Evolutionary conservation across 2,329 filamentous ascomycete species (phyloP).

Genomic region (Emericellopsis cladophorae): DNA sequence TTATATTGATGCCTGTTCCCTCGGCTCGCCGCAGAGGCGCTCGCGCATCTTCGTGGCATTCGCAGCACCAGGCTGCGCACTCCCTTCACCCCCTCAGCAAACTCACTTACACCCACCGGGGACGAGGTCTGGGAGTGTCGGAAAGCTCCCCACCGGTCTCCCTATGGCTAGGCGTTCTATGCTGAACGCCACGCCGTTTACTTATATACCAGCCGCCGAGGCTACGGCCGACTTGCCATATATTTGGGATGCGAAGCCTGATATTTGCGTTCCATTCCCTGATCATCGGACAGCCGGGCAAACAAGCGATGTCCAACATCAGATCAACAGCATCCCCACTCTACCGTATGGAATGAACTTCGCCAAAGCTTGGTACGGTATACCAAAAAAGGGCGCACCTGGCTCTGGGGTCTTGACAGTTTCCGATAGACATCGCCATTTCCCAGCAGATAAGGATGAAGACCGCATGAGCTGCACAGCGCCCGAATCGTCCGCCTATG

Average conservation of each 20-base stretch:
- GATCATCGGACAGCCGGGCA: slow-evolving; percentile 48
- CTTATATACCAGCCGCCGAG: slow-evolving; percentile 37
- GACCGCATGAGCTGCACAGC: slow-evolving; percentile 22
- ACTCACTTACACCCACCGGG: slow-evolving; percentile 49
- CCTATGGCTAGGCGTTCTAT: slow-evolving; percentile 39
- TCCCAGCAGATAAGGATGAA: slow-evolving; percentile 23
- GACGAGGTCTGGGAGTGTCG: slow-evolving; percentile 27
- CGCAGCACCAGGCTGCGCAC: slow-evolving; percentile 49
- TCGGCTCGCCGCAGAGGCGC: slow-evolving; percentile 53
- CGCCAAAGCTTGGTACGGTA: slow-evolving; percentile 27
- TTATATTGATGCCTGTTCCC: slow-evolving; percentile 56
- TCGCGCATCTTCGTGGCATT: slow-evolving; percentile 60
- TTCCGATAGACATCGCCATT: slow-evolving; percentile 23
- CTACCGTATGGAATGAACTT: slow-evolving; percentile 43
- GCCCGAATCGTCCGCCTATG: slow-evolving; percentile 30
- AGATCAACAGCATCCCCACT: slow-evolving; percentile 47
- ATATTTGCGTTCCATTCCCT: slow-evolving; percentile 50
- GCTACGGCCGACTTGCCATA: slow-evolving; percentile 47
- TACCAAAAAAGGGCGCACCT: slow-evolving; percentile 6
- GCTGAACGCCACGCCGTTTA: slow-evolving; percentile 41
- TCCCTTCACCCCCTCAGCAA: slow-evolving; percentile 40
- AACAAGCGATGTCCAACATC: slow-evolving; percentile 22
- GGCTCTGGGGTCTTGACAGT: slow-evolving; percentile 20
- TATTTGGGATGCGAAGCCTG: slow-evolving; percentile 47
- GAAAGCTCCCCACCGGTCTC: slow-evolving; percentile 45